Evolutionary conservation across 768 basidiomycete genomes (phyloP).

Genomic region (Clitopilus hobsonii): DNA sequence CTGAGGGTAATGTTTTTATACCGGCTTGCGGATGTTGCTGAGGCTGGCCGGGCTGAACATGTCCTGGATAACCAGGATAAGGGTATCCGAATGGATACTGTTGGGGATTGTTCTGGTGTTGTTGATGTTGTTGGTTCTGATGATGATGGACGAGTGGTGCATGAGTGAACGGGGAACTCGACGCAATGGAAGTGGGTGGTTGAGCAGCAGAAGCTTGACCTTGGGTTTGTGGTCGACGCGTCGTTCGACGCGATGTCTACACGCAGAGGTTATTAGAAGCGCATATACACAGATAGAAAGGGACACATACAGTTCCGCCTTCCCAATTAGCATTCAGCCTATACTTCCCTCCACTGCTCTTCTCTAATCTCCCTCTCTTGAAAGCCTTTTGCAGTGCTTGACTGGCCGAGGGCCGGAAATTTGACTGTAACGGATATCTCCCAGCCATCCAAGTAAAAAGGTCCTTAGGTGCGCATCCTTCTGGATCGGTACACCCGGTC

Average conservation of each 20-base stretch:
- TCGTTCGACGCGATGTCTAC: conserved; percentile 75
- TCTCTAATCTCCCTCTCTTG: conserved; percentile 77
- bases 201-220: conserved; percentile 22
- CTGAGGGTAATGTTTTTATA: conserved; percentile 3
- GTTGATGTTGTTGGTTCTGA: conserved; percentile 14
- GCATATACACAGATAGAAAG: neutral
- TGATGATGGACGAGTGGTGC: conserved; percentile 40
- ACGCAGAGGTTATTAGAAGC: neutral
- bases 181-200: conserved; percentile 21
- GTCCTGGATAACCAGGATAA: conserved; percentile 15
- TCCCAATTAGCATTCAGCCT: conserved; percentile 74
- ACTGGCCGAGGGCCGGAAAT: conserved; percentile 85
- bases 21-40: conserved; percentile 17
- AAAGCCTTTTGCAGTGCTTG: conserved; percentile 87
- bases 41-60: conserved; percentile 18
- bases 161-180: conserved; percentile 61
- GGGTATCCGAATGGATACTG: conserved; percentile 7
- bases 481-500: conserved; percentile 56
- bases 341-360: conserved; percentile 70
- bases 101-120: conserved; percentile 3
- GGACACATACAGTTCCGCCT: conserved; percentile 64
- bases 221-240: conserved; percentile 72
- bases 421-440: conserved; percentile 79
- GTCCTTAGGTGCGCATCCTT: conserved; percentile 80
- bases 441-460: conserved; percentile 82